Evolutionary conservation across 1,284 basidiomycete species (phyloP).

Genomic region (Marasmius fiardii): DNA sequence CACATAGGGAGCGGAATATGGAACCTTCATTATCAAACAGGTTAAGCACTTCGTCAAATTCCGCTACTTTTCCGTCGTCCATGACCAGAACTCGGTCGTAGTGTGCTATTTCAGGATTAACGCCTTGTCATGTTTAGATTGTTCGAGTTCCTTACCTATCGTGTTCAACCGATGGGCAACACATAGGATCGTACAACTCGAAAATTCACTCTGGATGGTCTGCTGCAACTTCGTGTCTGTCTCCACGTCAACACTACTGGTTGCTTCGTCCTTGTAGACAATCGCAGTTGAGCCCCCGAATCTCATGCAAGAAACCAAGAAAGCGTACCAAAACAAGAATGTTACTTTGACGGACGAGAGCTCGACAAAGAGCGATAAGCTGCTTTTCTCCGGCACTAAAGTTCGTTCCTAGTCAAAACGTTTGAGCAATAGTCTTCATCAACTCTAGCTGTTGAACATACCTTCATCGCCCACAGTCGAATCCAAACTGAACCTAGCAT

Average conservation of each 20-base stretch:
- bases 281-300: neutral
- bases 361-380: conserved; percentile 69
- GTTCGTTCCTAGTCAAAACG: conserved; percentile 52
- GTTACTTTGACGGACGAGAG: conserved; percentile 68
- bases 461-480: conserved; percentile 67
- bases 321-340: conserved; percentile 63
- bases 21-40: conserved; percentile 68
- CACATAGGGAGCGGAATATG: conserved; percentile 74
- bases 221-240: conserved; percentile 75
- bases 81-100: conserved; percentile 79
- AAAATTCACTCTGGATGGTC: conserved; percentile 73
- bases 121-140: neutral
- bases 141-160: conserved; percentile 44
- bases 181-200: conserved; percentile 37
- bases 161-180: conserved; percentile 79
- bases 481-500: conserved; percentile 67
- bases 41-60: conserved; percentile 76
- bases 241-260: conserved; percentile 80
- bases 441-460: conserved; percentile 17
- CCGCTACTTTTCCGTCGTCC: conserved; percentile 64
- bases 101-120: conserved; percentile 40
- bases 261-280: conserved; percentile 62
- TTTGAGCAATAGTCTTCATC: neutral
- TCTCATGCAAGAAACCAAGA: neutral
- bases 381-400: conserved; percentile 80